Evolutionary conservation across 805 yeast species (phyloP).

Genomic region (Saccharomycodes ludwigii): DNA sequence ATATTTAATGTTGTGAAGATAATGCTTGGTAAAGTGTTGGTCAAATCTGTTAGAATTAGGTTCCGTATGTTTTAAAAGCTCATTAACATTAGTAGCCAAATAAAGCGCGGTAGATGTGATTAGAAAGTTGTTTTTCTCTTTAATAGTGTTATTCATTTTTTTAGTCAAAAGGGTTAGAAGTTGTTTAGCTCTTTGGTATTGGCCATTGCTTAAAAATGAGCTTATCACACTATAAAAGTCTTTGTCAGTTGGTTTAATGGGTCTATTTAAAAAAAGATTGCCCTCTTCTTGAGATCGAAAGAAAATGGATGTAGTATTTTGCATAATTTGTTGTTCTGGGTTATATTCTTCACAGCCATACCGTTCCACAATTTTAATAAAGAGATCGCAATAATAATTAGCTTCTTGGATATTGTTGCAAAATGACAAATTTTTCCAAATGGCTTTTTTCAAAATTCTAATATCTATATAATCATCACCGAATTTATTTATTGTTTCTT

Average conservation of each 20-base stretch:
- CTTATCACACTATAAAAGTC: no score
- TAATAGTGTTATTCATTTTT: no score
- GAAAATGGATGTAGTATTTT: slow-evolving; percentile 2
- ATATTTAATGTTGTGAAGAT: no score
- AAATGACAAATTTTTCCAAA: slow-evolving; percentile 21
- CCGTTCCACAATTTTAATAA: slow-evolving; percentile 15
- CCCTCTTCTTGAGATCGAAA: slow-evolving; percentile 22
- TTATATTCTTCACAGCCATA: slow-evolving; percentile 13
- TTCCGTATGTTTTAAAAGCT: no score
- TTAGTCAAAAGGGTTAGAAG: no score
- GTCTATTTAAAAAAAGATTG: slow-evolving; percentile 17
- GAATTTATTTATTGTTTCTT: slow-evolving; percentile 17
- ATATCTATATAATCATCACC: slow-evolving; percentile 25
- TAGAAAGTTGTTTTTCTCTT: no score
- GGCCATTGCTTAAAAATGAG: no score
- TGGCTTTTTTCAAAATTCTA: slow-evolving; percentile 23
- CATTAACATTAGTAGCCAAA: no score
- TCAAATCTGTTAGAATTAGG: no score
- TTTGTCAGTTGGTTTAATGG: slow-evolving; percentile 15
- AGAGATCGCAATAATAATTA: slow-evolving; percentile 22
- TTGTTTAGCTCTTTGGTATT: no score
- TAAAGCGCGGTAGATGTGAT: no score
- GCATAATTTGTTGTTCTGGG: slow-evolving; percentile 9
- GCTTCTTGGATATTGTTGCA: slow-evolving; percentile 20
- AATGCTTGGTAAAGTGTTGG: no score